Evolutionary conservation across 345 rosid species (phyloP).

Genomic region (Brassica incana): DNA sequence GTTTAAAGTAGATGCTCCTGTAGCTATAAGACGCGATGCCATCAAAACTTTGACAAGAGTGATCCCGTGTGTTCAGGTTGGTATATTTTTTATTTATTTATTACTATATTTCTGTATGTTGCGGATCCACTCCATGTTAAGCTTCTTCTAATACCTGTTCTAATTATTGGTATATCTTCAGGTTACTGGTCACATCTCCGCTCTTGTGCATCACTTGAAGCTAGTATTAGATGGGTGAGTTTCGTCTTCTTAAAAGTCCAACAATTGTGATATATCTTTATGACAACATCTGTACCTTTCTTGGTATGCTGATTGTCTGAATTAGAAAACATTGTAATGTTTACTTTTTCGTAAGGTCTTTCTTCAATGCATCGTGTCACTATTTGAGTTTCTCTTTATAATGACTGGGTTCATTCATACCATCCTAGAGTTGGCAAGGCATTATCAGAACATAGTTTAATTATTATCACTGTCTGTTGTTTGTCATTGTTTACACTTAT

Average conservation of each 20-base stretch:
- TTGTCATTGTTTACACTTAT: slow-evolving; percentile 14
- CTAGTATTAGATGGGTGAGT: slow-evolving; percentile 98
- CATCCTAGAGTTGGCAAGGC: slow-evolving; percentile 11
- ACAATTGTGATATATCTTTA: neutral
- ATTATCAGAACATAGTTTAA: neutral
- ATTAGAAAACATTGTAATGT: slow-evolving; percentile 15
- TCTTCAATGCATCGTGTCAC: slow-evolving; percentile 3
- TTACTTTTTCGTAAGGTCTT: slow-evolving; percentile 15
- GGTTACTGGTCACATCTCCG: slow-evolving; percentile 94
- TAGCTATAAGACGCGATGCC: slow-evolving; percentile 80
- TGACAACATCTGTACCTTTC: slow-evolving; percentile 2
- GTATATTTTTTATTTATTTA: slow-evolving; percentile 3
- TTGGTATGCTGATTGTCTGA: slow-evolving; percentile 21
- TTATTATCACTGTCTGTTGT: slow-evolving; percentile 6
- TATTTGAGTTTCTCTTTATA: slow-evolving; percentile 14
- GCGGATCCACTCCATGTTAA: slow-evolving; percentile 7
- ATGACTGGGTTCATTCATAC: slow-evolving; percentile 17
- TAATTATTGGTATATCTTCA: slow-evolving; percentile 42
- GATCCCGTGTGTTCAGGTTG: slow-evolving; percentile 95
- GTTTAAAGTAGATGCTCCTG: slow-evolving; percentile 91
- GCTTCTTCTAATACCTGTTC: slow-evolving; percentile 10
- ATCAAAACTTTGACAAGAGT: slow-evolving; percentile 93
- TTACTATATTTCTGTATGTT: neutral
- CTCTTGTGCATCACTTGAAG: slow-evolving; percentile 97
- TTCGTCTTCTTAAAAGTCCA: slow-evolving; percentile 14